These are phyloP conservation scores for Coemansia sp. DNA, from an alignment of 192 early-diverging fungal species.

Conservation along the genomic window DNA sequence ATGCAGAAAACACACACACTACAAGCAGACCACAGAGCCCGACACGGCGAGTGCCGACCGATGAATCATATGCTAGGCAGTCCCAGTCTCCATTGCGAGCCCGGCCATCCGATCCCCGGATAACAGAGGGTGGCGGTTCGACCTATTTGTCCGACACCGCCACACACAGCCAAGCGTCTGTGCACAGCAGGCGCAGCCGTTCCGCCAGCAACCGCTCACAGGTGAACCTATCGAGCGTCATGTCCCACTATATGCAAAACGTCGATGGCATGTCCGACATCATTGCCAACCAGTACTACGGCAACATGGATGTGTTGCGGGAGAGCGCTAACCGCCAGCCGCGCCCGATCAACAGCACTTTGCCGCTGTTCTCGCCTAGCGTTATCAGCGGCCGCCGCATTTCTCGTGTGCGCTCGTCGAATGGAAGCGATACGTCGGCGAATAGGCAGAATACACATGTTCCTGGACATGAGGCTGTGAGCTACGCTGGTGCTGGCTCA, in stretches of 20 bases:
- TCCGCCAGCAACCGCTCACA: conserved; percentile 8
- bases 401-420: conserved; percentile 16
- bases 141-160: background rate
- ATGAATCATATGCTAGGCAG: background rate
- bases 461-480: background rate
- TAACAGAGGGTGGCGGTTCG: background rate
- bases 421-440: conserved; percentile 25
- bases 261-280: conserved; percentile 33
- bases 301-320: conserved; percentile 38
- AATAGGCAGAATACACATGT: background rate
- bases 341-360: conserved; percentile 52
- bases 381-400: conserved; percentile 27
- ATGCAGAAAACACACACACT: too few species aligned
- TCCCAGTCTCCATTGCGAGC: background rate
- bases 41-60: background rate
- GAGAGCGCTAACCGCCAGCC: conserved; percentile 31
- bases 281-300: conserved; percentile 47
- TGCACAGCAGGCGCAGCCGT: conserved; percentile 10
- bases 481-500: conserved; percentile 2
- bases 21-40: background rate
- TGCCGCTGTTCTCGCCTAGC: conserved; percentile 54
- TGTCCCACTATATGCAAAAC: conserved; percentile 46
- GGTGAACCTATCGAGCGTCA: conserved; percentile 23
- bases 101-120: background rate
- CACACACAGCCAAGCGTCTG: conserved; percentile 6